phyloP scores from a whole-genome alignment of 371 early-diverging fungal species.

The Blakeslea trispora region DNA sequence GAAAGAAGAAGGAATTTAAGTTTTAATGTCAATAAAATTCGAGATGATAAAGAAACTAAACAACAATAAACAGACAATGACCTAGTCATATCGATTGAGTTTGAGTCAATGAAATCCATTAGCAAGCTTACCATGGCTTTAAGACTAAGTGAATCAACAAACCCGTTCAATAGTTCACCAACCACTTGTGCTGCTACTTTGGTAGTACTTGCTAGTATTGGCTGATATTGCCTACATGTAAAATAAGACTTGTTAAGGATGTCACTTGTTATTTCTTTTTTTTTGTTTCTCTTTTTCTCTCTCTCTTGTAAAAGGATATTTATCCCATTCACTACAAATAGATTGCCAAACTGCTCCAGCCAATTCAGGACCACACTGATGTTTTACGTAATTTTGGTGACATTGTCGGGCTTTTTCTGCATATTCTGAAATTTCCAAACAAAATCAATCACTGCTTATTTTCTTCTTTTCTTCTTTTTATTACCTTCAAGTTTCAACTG shows the following conservation, averaged over 20 bases:
- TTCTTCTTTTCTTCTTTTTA: no score
- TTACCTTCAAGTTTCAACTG: conserved; percentile 2
- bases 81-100: no score
- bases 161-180: conserved; percentile 22
- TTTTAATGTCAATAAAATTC: conserved; percentile 46
- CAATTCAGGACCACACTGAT: conserved; percentile 21
- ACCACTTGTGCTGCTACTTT: conserved; percentile 18
- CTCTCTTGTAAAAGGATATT: conserved; percentile 20
- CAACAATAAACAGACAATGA: conserved; percentile 8
- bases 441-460: background rate
- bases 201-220: conserved; percentile 3
- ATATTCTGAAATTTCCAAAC: conserved; percentile 4
- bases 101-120: no score
- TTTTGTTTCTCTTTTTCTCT: no score
- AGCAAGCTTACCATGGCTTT: conserved; percentile 29
- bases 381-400: conserved; percentile 9
- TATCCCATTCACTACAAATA: conserved; percentile 26
- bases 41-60: conserved; percentile 19
- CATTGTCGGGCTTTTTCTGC: conserved; percentile 12
- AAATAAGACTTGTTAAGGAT: no score
- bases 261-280: no score
- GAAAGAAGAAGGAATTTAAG: conserved; percentile 74
- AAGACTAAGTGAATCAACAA: conserved; percentile 18
- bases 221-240: conserved; percentile 13
- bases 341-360: conserved; percentile 13